These are phyloP conservation scores for Emergomyces africanus DNA, from an alignment of 2,329 filamentous ascomycete species.

Conservation along the genomic window DNA sequence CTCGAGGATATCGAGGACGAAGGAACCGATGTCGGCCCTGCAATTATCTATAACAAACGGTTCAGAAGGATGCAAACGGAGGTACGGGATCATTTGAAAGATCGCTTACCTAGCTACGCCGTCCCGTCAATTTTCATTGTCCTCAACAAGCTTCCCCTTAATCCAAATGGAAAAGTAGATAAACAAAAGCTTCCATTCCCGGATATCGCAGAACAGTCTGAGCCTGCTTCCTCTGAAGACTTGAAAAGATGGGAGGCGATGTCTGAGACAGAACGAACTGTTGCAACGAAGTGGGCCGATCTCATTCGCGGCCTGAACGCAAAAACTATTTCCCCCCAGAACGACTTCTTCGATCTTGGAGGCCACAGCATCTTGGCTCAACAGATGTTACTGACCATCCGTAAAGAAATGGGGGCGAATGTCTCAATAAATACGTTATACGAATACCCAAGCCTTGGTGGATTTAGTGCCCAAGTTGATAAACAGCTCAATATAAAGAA, in stretches of 20 bases:
- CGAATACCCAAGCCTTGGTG: conserved; percentile 24
- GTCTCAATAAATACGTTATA: conserved; percentile 14
- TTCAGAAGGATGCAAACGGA: conserved; percentile 44
- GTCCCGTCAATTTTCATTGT: conserved; percentile 64
- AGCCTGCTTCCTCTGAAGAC: conserved; percentile 31
- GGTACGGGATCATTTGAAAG: conserved; percentile 2
- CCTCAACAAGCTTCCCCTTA: conserved; percentile 61
- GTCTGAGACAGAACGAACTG: conserved; percentile 47
- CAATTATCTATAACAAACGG: conserved; percentile 37
- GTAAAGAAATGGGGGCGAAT: conserved; percentile 17
- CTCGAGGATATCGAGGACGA: conserved; percentile 43
- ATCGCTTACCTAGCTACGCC: conserved; percentile 40
- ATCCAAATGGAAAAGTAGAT: conserved; percentile 72
- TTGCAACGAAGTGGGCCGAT: conserved; percentile 64
- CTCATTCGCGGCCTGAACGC: conserved; percentile 55
- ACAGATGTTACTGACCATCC: conserved; percentile 61
- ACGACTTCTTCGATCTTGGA: conserved; percentile 64
- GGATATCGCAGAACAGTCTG: conserved; percentile 51
- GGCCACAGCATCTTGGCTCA: conserved; percentile 73
- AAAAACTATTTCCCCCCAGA: conserved; percentile 51
- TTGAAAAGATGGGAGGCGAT: conserved; percentile 13
- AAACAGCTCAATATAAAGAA: conserved; percentile 34
- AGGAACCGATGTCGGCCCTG: conserved; percentile 21
- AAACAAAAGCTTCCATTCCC: conserved; percentile 69
- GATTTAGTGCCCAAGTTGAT: conserved; percentile 42